Conservation (phyloP, 163 green algal species). For the Scenedesmus sp. region DNA sequence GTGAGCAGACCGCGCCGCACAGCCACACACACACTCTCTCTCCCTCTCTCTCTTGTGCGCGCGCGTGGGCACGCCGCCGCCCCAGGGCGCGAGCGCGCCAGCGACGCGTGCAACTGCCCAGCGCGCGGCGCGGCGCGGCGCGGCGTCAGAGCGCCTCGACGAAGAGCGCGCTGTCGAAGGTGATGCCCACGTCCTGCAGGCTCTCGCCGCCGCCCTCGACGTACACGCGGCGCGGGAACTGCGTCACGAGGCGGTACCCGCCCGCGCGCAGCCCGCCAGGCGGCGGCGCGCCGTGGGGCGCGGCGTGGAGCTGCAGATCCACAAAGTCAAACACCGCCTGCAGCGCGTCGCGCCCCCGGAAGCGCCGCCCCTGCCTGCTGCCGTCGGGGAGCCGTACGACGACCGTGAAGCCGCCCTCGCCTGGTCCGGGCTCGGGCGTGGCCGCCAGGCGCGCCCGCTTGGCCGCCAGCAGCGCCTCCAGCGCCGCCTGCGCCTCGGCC, state of each 20-base stretch:
- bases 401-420: conserved; percentile 52
- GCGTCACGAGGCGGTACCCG: conserved; percentile 80
- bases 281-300: conserved; percentile 29
- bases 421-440: conserved; percentile 54
- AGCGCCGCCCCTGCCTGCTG: conserved; percentile 60
- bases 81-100: not conserved
- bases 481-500: conserved; percentile 20
- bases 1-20: not conserved
- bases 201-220: conserved; percentile 25
- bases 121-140: not conserved
- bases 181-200: conserved; percentile 45
- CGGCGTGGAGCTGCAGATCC: conserved; percentile 52
- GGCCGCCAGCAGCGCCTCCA: conserved; percentile 21
- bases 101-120: not conserved
- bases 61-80: not conserved
- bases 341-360: conserved; percentile 53
- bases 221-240: conserved; percentile 71
- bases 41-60: no score
- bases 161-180: conserved; percentile 45
- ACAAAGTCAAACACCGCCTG: conserved; percentile 73
- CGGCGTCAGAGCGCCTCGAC: conserved; percentile 33
- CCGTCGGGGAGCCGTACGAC: conserved; percentile 72
- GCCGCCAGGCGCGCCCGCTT: conserved; percentile 56
- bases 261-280: no score
- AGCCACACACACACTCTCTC: not conserved